Evolutionary conservation across 1,284 basidiomycete genomes (phyloP).

Genomic region (Abortiporus biennis): DNA sequence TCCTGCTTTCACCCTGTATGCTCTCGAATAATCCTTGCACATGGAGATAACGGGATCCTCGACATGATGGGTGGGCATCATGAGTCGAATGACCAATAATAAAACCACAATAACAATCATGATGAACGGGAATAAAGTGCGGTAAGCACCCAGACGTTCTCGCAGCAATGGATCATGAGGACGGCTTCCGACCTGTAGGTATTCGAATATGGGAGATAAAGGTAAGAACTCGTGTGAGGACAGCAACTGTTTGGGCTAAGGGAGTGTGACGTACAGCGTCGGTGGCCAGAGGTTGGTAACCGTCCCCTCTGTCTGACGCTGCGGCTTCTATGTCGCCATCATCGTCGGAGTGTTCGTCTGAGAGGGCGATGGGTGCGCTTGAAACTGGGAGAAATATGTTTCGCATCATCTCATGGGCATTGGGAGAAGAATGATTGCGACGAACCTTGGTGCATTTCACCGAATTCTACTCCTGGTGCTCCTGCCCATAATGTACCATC

Average conservation of each 20-base stretch:
- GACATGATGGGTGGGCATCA: slow-evolving; percentile 35
- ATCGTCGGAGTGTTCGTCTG: slow-evolving; percentile 9
- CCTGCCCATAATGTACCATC: slow-evolving; percentile 32
- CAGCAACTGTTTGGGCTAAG: no score
- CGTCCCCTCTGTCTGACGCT: slow-evolving; percentile 41
- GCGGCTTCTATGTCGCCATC: slow-evolving; percentile 51
- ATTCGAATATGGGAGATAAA: background rate
- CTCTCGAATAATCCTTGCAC: slow-evolving; percentile 45
- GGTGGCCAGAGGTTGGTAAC: slow-evolving; percentile 47
- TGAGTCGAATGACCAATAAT: slow-evolving; percentile 59
- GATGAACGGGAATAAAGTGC: slow-evolving; percentile 68
- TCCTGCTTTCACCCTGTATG: slow-evolving; percentile 50
- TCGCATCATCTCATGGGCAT: no score
- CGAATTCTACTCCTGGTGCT: slow-evolving; percentile 27
- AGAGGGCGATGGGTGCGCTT: background rate
- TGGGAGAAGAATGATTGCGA: slow-evolving; percentile 7
- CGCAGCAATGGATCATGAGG: slow-evolving; percentile 21
- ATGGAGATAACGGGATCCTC: slow-evolving; percentile 21
- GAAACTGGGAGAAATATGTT: background rate
- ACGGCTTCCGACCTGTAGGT: slow-evolving; percentile 11
- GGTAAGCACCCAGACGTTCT: no score
- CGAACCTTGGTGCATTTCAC: slow-evolving; percentile 30
- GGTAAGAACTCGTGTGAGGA: background rate
- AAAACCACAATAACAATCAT: slow-evolving; percentile 61
- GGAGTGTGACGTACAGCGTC: slow-evolving; percentile 40